Conservation (phyloP, 345 rosid species). For the Hibiscus tridactylites region DNA sequence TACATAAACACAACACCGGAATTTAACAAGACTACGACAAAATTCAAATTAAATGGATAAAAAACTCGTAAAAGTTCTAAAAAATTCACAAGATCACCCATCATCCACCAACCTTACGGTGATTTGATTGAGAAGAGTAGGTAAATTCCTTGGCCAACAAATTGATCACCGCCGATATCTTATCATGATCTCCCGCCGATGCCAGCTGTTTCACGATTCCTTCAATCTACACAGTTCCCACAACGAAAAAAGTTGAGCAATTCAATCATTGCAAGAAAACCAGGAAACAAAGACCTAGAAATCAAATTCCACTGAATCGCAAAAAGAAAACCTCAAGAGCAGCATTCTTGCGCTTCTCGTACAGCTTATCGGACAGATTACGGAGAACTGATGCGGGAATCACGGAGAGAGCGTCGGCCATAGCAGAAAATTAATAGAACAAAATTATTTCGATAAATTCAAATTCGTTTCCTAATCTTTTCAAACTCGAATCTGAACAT, state of each 20-base stretch:
- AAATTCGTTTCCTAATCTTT: slow-evolving; percentile 39
- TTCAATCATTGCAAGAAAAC: slow-evolving; percentile 7
- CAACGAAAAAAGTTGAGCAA: not conserved
- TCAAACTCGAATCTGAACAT: slow-evolving; percentile 36
- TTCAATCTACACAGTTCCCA: slow-evolving; percentile 52
- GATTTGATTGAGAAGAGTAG: slow-evolving; percentile 76
- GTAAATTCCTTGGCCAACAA: slow-evolving; percentile 69
- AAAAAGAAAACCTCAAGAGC: slow-evolving; percentile 59
- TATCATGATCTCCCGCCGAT: slow-evolving; percentile 77
- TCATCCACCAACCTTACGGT: slow-evolving; percentile 58
- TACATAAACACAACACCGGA: slow-evolving; percentile 14
- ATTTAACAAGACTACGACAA: not conserved
- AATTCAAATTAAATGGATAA: slow-evolving; percentile 1
- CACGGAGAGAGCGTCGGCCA: slow-evolving; percentile 65
- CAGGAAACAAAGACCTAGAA: slow-evolving; percentile 14
- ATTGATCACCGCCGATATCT: slow-evolving; percentile 73
- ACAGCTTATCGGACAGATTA: slow-evolving; percentile 91
- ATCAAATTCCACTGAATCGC: slow-evolving; percentile 4
- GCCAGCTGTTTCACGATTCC: slow-evolving; percentile 79
- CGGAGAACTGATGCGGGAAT: slow-evolving; percentile 70
- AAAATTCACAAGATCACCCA: not conserved
- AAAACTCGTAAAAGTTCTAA: not conserved
- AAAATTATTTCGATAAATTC: slow-evolving; percentile 9
- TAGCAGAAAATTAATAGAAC: slow-evolving; percentile 18
- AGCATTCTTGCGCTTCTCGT: slow-evolving; percentile 97